Evolutionary conservation across 192 early-diverging fungal genomes (phyloP).

Genomic region (Dissophora ornata): DNA sequence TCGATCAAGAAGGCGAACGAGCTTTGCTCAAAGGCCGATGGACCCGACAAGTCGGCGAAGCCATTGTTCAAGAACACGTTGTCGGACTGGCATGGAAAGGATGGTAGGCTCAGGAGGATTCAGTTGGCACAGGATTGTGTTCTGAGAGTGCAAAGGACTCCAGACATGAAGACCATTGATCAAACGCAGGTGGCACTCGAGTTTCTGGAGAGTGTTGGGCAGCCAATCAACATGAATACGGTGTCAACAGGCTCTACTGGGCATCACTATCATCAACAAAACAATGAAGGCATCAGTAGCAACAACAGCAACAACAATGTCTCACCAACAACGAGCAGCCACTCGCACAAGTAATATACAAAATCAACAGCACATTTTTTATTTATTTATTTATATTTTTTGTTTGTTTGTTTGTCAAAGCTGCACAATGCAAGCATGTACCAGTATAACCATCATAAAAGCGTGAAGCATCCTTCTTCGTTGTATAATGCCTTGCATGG

Average conservation of each 20-base stretch:
- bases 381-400: no score
- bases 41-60: constrained; percentile 45
- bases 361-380: no score
- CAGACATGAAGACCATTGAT: constrained; percentile 49
- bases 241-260: neutral
- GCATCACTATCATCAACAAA: no score
- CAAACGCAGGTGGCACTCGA: constrained; percentile 43
- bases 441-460: no score
- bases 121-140: constrained; percentile 49
- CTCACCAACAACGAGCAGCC: neutral
- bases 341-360: neutral
- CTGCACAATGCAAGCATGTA: no score
- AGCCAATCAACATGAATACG: constrained; percentile 19
- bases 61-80: constrained; percentile 52
- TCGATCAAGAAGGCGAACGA: constrained; percentile 42
- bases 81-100: constrained; percentile 47
- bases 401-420: no score
- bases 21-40: constrained; percentile 51
- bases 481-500: no score
- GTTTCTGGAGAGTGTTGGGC: constrained; percentile 34
- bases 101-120: constrained; percentile 32
- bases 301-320: neutral
- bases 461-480: no score
- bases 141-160: constrained; percentile 36
- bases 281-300: no score